These are phyloP conservation scores for Clonostachys rhizophaga DNA, from an alignment of 2,329 filamentous ascomycete species.

Conservation along the genomic window DNA sequence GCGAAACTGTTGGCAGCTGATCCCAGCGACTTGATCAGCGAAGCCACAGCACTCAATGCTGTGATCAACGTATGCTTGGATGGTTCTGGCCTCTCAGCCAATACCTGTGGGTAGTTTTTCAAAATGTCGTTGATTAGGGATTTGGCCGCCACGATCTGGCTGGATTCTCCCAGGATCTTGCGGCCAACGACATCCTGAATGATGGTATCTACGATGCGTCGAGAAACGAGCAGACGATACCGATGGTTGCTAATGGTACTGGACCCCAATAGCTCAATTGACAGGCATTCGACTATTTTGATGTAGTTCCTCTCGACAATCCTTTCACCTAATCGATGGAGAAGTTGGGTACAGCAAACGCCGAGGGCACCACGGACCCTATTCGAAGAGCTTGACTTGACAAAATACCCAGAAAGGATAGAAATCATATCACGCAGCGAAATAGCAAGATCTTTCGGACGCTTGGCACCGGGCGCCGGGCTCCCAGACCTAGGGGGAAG, in stretches of 20 bases:
- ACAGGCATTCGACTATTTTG: slow-evolving; percentile 75
- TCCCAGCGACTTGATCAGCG: slow-evolving; percentile 74
- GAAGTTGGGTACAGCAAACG: slow-evolving; percentile 78
- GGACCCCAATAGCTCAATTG: slow-evolving; percentile 75
- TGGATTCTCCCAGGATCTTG: slow-evolving; percentile 82
- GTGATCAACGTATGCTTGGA: slow-evolving; percentile 81
- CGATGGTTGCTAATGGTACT: slow-evolving; percentile 75
- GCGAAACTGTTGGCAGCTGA: slow-evolving; percentile 77
- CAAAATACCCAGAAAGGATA: slow-evolving; percentile 76
- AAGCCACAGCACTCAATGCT: slow-evolving; percentile 72
- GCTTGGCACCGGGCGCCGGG: slow-evolving; percentile 63
- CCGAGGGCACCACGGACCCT: slow-evolving; percentile 77
- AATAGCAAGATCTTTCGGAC: slow-evolving; percentile 67
- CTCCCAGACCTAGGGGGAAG: slow-evolving; percentile 69
- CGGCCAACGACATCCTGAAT: slow-evolving; percentile 79
- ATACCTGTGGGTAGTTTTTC: slow-evolving; percentile 88
- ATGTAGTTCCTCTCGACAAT: slow-evolving; percentile 81
- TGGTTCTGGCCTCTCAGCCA: slow-evolving; percentile 84
- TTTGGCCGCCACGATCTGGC: slow-evolving; percentile 78
- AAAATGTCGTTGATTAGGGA: slow-evolving; percentile 81
- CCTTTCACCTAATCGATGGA: slow-evolving; percentile 74
- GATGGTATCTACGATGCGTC: slow-evolving; percentile 79
- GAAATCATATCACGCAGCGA: slow-evolving; percentile 74
- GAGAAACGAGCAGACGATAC: slow-evolving; percentile 79
- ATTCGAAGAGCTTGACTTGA: slow-evolving; percentile 73